Conservation (phyloP, 1,139 yeast species). For the Pneumocystis murina region DNA sequence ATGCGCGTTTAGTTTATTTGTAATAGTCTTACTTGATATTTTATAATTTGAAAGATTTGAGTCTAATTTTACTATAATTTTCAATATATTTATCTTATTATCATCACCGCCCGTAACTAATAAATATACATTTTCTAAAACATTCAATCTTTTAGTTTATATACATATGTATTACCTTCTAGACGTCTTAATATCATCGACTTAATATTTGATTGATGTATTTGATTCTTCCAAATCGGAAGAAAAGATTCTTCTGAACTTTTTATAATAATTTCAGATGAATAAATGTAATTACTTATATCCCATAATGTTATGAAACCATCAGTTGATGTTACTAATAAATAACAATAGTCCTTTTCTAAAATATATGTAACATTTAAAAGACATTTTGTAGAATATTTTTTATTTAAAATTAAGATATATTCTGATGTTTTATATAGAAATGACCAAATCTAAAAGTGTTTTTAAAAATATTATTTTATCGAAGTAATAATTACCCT, state of each 20-base stretch:
- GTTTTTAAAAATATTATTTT: background rate
- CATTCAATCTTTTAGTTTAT: background rate
- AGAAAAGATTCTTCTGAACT: conserved; percentile 12
- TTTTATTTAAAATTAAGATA: conserved; percentile 31
- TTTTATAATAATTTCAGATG: background rate
- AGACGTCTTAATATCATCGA: conserved; percentile 33
- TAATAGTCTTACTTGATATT: background rate
- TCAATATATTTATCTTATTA: conserved; percentile 25
- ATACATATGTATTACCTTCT: conserved; percentile 2
- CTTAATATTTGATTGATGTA: conserved; percentile 69
- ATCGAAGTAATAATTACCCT: conserved; percentile 24
- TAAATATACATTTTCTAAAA: conserved; percentile 20
- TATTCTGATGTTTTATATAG: conserved; percentile 29
- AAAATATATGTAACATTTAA: conserved; percentile 41
- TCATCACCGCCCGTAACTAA: conserved; percentile 84
- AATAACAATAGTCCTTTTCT: conserved; percentile 21
- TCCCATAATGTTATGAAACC: conserved; percentile 59
- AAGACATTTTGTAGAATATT: conserved; percentile 62
- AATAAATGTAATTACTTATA: conserved; percentile 21
- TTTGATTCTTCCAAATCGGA: conserved; percentile 31
- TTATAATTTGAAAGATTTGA: background rate
- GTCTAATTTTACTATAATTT: background rate
- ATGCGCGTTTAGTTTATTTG: background rate
- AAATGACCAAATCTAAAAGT: conserved; percentile 35
- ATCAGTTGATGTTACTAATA: conserved; percentile 63